phyloP scores from a whole-genome alignment of 768 basidiomycete species.

The Baorangia bicolor region DNA sequence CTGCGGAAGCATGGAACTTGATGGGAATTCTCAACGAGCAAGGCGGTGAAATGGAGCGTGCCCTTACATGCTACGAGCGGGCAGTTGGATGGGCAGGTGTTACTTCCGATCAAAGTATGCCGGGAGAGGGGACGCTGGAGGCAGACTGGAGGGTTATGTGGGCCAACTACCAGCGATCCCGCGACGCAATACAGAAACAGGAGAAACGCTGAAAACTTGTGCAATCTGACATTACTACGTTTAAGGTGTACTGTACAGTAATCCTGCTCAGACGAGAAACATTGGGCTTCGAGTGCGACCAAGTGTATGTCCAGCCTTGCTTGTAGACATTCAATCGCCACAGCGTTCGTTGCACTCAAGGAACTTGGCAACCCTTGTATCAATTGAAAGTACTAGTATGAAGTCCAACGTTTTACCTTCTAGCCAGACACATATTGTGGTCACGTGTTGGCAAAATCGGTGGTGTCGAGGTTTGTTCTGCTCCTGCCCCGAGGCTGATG shows the following conservation, averaged over 20 bases:
- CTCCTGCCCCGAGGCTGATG: conserved; percentile 9
- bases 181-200: conserved; percentile 24
- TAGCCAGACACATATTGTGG: too few relatives aligned
- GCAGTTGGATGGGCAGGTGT: conserved; percentile 69
- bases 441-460: conserved; percentile 21
- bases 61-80: conserved; percentile 64
- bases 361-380: neutral
- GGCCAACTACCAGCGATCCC: conserved; percentile 58
- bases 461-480: neutral
- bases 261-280: too few relatives aligned
- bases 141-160: conserved; percentile 60
- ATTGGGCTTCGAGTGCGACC: too few relatives aligned
- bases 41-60: conserved; percentile 35
- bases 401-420: too few relatives aligned
- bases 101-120: conserved; percentile 35
- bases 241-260: neutral
- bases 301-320: neutral
- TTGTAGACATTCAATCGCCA: neutral
- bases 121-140: conserved; percentile 55
- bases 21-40: conserved; percentile 64
- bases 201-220: neutral
- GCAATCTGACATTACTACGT: neutral
- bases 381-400: too few relatives aligned
- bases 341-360: neutral
- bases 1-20: conserved; percentile 75